Evolutionary conservation across 352 stramenopile genomes (phyloP).

Genomic region (Phytophthora tubulina): DNA sequence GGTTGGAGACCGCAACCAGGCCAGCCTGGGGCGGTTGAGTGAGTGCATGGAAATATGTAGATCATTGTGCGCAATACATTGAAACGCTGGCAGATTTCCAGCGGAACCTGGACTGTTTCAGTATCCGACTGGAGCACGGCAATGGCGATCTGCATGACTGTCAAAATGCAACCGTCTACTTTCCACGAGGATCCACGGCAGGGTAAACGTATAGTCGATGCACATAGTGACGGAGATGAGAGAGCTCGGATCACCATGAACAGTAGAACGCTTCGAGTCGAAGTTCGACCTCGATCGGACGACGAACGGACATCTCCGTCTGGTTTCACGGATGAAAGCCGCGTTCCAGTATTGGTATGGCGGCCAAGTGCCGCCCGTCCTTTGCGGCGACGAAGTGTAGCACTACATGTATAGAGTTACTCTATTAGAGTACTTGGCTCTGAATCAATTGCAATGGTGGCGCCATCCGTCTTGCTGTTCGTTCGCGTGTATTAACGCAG

Average conservation of each 20-base stretch:
- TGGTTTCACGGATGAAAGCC: neutral
- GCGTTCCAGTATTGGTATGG: neutral
- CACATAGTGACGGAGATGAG: too few relatives aligned
- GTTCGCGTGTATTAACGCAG: neutral
- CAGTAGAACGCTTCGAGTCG: too few relatives aligned
- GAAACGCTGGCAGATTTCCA: too few relatives aligned
- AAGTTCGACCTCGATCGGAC: too few relatives aligned
- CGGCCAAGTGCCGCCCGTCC: neutral
- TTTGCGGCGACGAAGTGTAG: constrained; percentile 8
- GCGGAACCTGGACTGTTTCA: constrained; percentile 13
- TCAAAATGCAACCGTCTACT: constrained; percentile 4
- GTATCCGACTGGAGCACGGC: neutral
- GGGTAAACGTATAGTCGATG: neutral
- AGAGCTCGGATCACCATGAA: too few relatives aligned
- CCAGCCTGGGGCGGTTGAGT: too few relatives aligned
- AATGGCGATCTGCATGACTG: neutral
- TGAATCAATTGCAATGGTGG: too few relatives aligned
- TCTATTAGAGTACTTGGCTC: too few relatives aligned
- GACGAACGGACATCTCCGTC: neutral
- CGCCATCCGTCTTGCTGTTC: constrained; percentile 10
- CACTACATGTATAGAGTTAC: constrained; percentile 2
- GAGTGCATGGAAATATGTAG: too few relatives aligned
- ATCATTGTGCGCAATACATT: too few relatives aligned
- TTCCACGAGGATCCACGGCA: neutral
- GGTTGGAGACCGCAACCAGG: too few relatives aligned